A percentile compares a stretch with the other conserved stretches of the same genome.
Conservation (phyloP, 192 early-diverging fungal genomes). For the Globomyces pollinis-pini region DNA sequence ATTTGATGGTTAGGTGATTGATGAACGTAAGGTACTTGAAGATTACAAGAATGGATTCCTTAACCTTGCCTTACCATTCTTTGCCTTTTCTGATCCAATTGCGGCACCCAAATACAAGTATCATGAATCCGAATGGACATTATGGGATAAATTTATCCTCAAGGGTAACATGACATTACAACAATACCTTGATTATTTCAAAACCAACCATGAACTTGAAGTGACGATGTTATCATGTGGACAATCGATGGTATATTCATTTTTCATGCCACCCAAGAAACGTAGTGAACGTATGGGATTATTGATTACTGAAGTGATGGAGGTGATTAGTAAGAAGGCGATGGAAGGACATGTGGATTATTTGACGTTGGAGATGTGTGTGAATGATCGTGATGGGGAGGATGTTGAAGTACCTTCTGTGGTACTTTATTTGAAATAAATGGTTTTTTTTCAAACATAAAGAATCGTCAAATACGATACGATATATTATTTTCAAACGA, state of each 20-base stretch:
- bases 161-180: slow-evolving; percentile 76
- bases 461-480: too few species aligned
- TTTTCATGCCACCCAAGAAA: slow-evolving; percentile 84
- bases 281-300: slow-evolving; percentile 67
- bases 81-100: slow-evolving; percentile 98
- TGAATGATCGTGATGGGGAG: slow-evolving; percentile 78
- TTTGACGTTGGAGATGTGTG: slow-evolving; percentile 81
- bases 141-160: slow-evolving; percentile 95
- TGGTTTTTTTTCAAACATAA: too few species aligned
- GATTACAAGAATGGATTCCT: slow-evolving; percentile 99
- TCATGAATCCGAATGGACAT: slow-evolving; percentile 73
- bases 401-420: slow-evolving; percentile 50
- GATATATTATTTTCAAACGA: too few species aligned
- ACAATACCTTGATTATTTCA: slow-evolving; percentile 81
- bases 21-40: slow-evolving; percentile 70
- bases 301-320: slow-evolving; percentile 74
- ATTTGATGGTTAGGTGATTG: slow-evolving; percentile 45
- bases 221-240: slow-evolving; percentile 89
- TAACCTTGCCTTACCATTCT: slow-evolving; percentile 96
- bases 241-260: slow-evolving; percentile 86
- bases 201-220: slow-evolving; percentile 73
- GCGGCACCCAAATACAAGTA: slow-evolving; percentile 82
- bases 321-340: slow-evolving; percentile 78
- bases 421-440: not conserved
- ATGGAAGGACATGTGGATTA: slow-evolving; percentile 77